phyloP scores from a whole-genome alignment of 2,329 filamentous ascomycete genomes.

The Eurotiales sp. region DNA sequence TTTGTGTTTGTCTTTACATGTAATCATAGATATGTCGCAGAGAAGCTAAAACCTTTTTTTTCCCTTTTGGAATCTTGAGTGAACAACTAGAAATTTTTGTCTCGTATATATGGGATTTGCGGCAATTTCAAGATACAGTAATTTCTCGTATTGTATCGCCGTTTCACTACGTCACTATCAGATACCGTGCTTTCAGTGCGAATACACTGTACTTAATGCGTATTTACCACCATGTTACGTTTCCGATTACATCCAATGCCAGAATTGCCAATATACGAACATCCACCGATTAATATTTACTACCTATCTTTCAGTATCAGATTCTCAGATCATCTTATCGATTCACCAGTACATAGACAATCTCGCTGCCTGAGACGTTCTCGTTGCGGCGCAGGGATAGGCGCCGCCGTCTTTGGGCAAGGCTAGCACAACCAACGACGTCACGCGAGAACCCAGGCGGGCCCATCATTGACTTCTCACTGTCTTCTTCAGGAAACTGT shows the following conservation, averaged over 20 bases:
- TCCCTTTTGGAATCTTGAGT: neutral
- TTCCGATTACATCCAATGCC: neutral
- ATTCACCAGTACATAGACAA: too few species aligned
- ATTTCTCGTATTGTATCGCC: neutral
- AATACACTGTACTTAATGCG: neutral
- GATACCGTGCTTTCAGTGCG: neutral
- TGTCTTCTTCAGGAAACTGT: neutral
- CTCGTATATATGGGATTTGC: neutral
- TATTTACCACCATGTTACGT: too few species aligned
- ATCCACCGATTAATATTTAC: too few species aligned
- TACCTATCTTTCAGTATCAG: too few species aligned
- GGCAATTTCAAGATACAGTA: neutral
- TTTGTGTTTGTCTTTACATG: conserved; percentile 4
- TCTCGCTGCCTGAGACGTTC: too few species aligned
- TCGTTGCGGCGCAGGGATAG: too few species aligned
- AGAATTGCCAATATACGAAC: too few species aligned
- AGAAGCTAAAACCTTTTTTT: neutral
- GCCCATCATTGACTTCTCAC: neutral
- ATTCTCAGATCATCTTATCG: too few species aligned
- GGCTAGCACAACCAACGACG: neutral
- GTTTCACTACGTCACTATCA: conserved; percentile 4
- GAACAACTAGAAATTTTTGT: too few species aligned
- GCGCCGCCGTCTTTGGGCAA: too few species aligned
- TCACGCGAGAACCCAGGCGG: neutral
- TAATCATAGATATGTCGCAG: conserved; percentile 14